phyloP scores from a whole-genome alignment of 2,329 filamentous ascomycete genomes.

The Cladosporium sp. region DNA sequence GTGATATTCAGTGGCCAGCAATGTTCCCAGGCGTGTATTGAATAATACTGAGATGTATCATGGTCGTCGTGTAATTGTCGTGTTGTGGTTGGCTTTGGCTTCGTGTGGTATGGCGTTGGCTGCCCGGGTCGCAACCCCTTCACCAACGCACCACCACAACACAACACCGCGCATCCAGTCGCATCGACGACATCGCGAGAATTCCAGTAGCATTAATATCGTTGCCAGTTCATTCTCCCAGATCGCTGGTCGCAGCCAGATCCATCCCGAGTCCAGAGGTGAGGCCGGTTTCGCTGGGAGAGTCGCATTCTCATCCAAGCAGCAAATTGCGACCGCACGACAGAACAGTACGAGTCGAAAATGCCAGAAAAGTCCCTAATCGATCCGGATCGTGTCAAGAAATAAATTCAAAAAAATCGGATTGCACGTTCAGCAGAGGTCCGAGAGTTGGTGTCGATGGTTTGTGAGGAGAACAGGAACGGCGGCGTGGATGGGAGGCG shows the following conservation, averaged over 20 bases:
- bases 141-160: not conserved
- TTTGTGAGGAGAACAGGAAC: too few relatives aligned
- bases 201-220: not conserved
- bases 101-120: too few relatives aligned
- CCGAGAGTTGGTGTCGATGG: too few relatives aligned
- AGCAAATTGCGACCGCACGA: slow-evolving; percentile 10
- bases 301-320: not conserved
- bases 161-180: not conserved
- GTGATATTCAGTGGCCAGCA: too few relatives aligned
- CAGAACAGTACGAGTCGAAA: not conserved
- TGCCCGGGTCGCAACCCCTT: not conserved
- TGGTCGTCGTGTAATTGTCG: not conserved
- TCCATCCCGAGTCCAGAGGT: not conserved
- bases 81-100: too few relatives aligned
- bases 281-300: not conserved
- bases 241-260: not conserved
- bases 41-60: too few relatives aligned
- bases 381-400: too few relatives aligned
- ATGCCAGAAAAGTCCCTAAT: too few relatives aligned
- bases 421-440: too few relatives aligned
- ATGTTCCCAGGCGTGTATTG: too few relatives aligned
- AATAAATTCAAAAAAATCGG: too few relatives aligned
- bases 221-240: not conserved
- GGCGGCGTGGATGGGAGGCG: too few relatives aligned
- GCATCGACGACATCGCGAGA: not conserved